Percentiles rank a stretch among this genome's conserved stretches.
These are phyloP conservation scores for Lepraria neglecta DNA, from an alignment of 495 filamentous ascomycete species.

Conservation along the genomic window DNA sequence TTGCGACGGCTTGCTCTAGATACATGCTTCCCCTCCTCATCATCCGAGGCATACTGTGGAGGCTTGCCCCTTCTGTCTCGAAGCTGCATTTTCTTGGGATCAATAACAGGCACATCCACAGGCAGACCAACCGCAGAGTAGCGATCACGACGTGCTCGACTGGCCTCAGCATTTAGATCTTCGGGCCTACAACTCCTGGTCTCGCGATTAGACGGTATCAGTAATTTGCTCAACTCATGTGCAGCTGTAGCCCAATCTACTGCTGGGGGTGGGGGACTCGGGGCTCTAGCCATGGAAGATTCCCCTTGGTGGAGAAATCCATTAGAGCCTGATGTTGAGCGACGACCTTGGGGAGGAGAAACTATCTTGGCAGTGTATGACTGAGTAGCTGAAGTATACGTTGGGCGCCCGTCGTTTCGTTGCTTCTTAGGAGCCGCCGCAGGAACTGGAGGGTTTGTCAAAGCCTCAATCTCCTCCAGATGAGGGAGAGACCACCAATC, in stretches of 20 bases:
- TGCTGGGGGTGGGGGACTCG: slow-evolving; percentile 63
- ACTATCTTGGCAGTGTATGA: slow-evolving; percentile 72
- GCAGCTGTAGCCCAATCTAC: slow-evolving; percentile 79
- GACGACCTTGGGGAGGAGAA: slow-evolving; percentile 49
- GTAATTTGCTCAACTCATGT: slow-evolving; percentile 70
- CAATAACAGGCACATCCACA: slow-evolving; percentile 34
- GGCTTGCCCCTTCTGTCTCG: slow-evolving; percentile 61
- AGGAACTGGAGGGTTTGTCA: slow-evolving; percentile 43
- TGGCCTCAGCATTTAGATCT: slow-evolving; percentile 64
- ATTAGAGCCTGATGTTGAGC: slow-evolving; percentile 33
- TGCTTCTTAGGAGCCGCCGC: slow-evolving; percentile 44
- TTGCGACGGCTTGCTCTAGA: slow-evolving; percentile 52
- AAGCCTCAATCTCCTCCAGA: slow-evolving; percentile 59
- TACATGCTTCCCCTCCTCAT: slow-evolving; percentile 45
- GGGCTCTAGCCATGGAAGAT: slow-evolving; percentile 39
- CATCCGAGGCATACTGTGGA: slow-evolving; percentile 43
- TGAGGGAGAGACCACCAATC: slow-evolving; percentile 69
- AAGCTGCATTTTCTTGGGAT: slow-evolving; percentile 60
- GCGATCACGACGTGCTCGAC: slow-evolving; percentile 54
- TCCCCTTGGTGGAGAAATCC: slow-evolving; percentile 23
- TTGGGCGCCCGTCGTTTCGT: slow-evolving; percentile 49
- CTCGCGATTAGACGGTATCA: slow-evolving; percentile 68
- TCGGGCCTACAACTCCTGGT: slow-evolving; percentile 67
- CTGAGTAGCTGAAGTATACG: slow-evolving; percentile 68
- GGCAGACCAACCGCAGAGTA: slow-evolving; percentile 43